Evolutionary conservation across 345 rosid species (phyloP), one percentile per base, ranked within the genome.

Genomic region (Viola odorata): DNA sequence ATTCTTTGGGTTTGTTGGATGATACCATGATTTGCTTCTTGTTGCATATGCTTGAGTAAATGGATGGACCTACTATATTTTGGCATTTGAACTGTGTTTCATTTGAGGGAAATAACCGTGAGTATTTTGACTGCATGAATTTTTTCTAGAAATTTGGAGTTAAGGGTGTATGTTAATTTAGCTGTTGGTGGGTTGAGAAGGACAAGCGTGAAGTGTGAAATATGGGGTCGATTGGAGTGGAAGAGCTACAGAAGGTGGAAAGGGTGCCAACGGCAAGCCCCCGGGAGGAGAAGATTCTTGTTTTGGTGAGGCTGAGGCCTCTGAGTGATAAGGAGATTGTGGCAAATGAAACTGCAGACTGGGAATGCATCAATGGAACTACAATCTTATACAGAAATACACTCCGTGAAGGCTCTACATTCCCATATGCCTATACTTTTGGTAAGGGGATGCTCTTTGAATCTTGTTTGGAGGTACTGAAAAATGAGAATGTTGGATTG

Each of bases 311-410:
- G 78, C 66, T 88, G 77, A 84, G 99, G 83, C 99, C 99, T 63
- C 74, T 90, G 84, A 94, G 73, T 60, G 97, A 94, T 39, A 90
- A 81, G 77, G 99, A 94, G 81, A 75, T 81, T 68, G 58, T 60
- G 37, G 86, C 77, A 50, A 78, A 70, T 72, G 99, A 94, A 82
- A 84, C 73, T 60, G 86, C 91, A 0, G 99, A 94, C 58, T 94
- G 99, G 99, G 99, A 94, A 71, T 94, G 99, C 80, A 84, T 94
- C 82, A 94, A 83, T 60, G 85, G 85, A 47, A 79, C 84, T 50
- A 81, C 97, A 17, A 77, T 90, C 61, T 76, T 94, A 70, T 94
- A 94, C 65, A 81, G 96, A 63, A 94, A 94, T 78, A 88, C 89
- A 38, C 87, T 94, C 60, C 85, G 97, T 50, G 99, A 94, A 78